Evolutionary conservation across 495 filamentous ascomycete species (phyloP).

Genomic region (Lasiosphaeris hirsuta): DNA sequence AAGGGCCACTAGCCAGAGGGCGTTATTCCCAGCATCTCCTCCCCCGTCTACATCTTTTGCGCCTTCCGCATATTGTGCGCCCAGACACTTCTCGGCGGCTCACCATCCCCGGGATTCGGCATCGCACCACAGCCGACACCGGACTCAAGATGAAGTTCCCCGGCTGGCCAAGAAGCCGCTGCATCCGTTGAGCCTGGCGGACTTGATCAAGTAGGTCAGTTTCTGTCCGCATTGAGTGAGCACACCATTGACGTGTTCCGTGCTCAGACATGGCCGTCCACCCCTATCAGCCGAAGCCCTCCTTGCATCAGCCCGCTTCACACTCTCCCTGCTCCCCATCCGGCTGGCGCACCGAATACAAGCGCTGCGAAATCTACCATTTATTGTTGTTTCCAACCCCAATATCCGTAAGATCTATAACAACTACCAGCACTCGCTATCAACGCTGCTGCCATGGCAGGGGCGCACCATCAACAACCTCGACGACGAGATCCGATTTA

Average conservation of each 20-base stretch:
- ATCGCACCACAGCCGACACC: slow-evolving; percentile 10
- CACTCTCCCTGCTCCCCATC: slow-evolving; percentile 84
- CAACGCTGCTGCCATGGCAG: slow-evolving; percentile 82
- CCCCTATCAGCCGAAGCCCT: slow-evolving; percentile 77
- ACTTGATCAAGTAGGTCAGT: slow-evolving; percentile 72
- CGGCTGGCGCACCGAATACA: slow-evolving; percentile 94
- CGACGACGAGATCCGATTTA: slow-evolving; percentile 86
- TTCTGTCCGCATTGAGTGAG: not conserved
- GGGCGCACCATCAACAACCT: slow-evolving; percentile 70
- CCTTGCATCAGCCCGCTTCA: slow-evolving; percentile 88
- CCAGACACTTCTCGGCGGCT: slow-evolving; percentile 1
- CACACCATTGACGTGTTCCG: not conserved
- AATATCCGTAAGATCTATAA: slow-evolving; percentile 89
- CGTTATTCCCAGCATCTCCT: not conserved
- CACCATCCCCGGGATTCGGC: not conserved
- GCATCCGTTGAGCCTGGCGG: slow-evolving; percentile 77
- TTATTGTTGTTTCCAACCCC: slow-evolving; percentile 94
- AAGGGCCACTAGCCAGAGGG: slow-evolving; percentile 26
- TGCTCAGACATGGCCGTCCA: slow-evolving; percentile 76
- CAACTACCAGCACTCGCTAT: slow-evolving; percentile 90
- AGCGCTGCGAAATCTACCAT: slow-evolving; percentile 86
- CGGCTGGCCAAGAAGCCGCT: slow-evolving; percentile 73
- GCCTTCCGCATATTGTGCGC: too few relatives aligned
- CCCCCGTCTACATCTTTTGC: too few relatives aligned
- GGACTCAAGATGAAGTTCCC: slow-evolving; percentile 66